Percentiles rank a stretch among this genome's conserved stretches.
Conservation (phyloP, 169 alveolate genomes). For the Miamiensis avidus region DNA sequence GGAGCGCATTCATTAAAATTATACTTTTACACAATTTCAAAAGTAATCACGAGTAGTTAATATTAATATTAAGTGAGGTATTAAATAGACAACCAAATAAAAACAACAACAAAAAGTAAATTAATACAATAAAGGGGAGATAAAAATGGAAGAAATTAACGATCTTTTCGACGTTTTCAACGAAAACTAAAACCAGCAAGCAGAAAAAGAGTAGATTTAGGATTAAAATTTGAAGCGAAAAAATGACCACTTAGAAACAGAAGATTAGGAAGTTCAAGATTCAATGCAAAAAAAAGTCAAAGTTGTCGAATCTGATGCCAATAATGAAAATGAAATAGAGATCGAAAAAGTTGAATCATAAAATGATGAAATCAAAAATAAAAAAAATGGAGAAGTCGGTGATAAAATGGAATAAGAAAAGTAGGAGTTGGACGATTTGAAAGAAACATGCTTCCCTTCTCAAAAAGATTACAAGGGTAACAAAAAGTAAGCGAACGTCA, state of each 20-base stretch:
- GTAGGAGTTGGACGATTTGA: neutral
- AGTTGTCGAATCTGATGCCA: neutral
- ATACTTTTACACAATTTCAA: neutral
- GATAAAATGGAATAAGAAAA: neutral
- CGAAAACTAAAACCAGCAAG: neutral
- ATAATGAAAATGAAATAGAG: neutral
- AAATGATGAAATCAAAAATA: too few relatives aligned
- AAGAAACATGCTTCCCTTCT: neutral
- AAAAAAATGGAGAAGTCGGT: neutral
- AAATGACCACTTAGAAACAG: neutral
- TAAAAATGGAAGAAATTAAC: neutral
- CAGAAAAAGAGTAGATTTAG: neutral
- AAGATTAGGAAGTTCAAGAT: too few relatives aligned
- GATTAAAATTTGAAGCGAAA: neutral
- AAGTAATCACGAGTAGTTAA: too few relatives aligned
- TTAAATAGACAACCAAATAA: neutral
- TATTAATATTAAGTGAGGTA: too few relatives aligned
- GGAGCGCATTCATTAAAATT: neutral
- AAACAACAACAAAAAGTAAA: neutral
- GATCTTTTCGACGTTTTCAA: neutral
- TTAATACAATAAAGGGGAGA: too few relatives aligned
- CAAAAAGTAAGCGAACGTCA: neutral
- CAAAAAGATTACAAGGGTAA: neutral
- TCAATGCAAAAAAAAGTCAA: too few relatives aligned
- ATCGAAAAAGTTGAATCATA: neutral